phyloP scores from a whole-genome alignment of 2,329 filamentous ascomycete genomes.

The Aspergillus quadricinctus region DNA sequence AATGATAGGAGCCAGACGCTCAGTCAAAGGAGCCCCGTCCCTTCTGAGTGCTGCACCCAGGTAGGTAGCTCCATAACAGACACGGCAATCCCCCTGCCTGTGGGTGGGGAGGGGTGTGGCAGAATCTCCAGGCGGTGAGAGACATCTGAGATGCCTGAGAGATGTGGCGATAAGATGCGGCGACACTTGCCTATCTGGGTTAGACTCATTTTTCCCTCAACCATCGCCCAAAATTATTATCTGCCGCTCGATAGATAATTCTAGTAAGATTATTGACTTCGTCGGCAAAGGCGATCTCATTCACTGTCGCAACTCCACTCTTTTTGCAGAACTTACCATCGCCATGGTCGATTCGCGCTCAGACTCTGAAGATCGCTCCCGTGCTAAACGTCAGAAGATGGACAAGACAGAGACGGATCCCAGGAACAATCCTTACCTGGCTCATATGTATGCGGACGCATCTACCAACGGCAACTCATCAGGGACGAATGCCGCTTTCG shows the following conservation, averaged over 20 bases:
- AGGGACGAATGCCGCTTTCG: conserved; percentile 50
- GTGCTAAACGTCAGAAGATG: conserved; percentile 54
- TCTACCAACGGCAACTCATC: conserved; percentile 27
- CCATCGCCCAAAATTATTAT: conserved; percentile 2
- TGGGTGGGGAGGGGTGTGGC: conserved; percentile 28
- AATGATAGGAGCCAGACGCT: background rate
- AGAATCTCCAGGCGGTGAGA: conserved; percentile 7
- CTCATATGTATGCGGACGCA: conserved; percentile 71
- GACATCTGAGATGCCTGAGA: conserved; percentile 10
- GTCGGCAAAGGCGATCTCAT: conserved; percentile 1
- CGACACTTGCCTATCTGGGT: conserved; percentile 28
- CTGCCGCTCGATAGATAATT: conserved; percentile 1
- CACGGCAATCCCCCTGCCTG: conserved; percentile 12
- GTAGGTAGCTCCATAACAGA: background rate
- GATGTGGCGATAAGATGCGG: conserved; percentile 24
- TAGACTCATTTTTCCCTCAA: conserved; percentile 14
- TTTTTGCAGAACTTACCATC: conserved; percentile 8
- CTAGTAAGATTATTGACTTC: conserved; percentile 18
- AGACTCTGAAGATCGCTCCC: conserved; percentile 46
- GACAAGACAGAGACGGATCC: conserved; percentile 47
- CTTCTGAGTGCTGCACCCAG: background rate
- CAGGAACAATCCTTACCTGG: conserved; percentile 78
- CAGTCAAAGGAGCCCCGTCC: background rate
- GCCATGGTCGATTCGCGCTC: conserved; percentile 56
- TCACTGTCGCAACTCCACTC: conserved; percentile 9